Conservation (phyloP, 106 monocot species). For the Vanilla planifolia region DNA sequence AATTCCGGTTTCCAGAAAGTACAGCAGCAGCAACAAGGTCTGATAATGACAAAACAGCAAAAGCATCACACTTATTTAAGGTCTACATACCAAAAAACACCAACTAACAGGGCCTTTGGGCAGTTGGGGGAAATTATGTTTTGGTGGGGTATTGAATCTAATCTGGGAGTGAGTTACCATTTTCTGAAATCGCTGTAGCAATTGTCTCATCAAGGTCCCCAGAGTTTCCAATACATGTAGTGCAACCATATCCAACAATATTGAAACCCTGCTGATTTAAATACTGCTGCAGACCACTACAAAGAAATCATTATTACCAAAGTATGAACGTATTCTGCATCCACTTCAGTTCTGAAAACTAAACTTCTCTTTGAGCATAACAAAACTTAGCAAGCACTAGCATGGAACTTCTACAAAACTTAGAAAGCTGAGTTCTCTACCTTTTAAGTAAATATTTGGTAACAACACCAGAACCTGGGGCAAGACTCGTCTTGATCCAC, state of each 20-base stretch:
- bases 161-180: slow-evolving; percentile 39
- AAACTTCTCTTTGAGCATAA: neutral
- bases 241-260: slow-evolving; percentile 84
- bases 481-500: slow-evolving; percentile 84
- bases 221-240: slow-evolving; percentile 91
- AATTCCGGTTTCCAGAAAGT: slow-evolving; percentile 72
- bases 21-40: slow-evolving; percentile 78
- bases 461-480: slow-evolving; percentile 82
- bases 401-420: neutral
- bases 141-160: too few relatives aligned
- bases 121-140: too few relatives aligned
- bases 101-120: too few relatives aligned
- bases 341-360: slow-evolving; percentile 1
- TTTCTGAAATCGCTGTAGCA: slow-evolving; percentile 60
- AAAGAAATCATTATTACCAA: neutral
- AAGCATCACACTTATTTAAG: neutral
- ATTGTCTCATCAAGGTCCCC: slow-evolving; percentile 75
- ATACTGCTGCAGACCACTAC: slow-evolving; percentile 74
- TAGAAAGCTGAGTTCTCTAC: slow-evolving; percentile 1
- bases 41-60: slow-evolving; percentile 10
- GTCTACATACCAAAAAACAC: too few relatives aligned
- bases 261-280: slow-evolving; percentile 68
- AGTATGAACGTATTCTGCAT: too few relatives aligned
- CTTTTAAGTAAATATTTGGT: slow-evolving; percentile 69
- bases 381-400: neutral